Evolutionary conservation across 257 asterid species (phyloP).

Genomic region (Lycium ferocissimum): DNA sequence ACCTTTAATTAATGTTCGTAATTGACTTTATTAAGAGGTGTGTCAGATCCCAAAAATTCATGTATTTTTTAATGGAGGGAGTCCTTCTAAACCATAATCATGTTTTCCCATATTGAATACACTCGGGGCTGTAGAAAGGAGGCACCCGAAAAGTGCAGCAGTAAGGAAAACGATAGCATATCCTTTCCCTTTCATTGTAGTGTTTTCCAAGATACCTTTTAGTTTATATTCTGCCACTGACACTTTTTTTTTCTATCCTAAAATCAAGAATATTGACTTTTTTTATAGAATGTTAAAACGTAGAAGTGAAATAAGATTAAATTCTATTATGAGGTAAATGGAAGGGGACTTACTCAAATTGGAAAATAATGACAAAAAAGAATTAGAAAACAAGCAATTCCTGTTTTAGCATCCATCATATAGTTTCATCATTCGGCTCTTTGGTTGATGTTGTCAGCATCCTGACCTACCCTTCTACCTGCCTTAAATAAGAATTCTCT

Average conservation of each 20-base stretch:
- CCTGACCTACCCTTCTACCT: not conserved
- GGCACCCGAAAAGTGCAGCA: not conserved
- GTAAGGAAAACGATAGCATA: not conserved
- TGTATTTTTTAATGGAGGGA: too few relatives aligned
- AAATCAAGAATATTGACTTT: not conserved
- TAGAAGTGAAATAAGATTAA: not conserved
- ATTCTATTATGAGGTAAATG: not conserved
- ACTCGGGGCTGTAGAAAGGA: not conserved
- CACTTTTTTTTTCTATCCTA: not conserved
- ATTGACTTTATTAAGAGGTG: too few relatives aligned
- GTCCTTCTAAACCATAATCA: not conserved
- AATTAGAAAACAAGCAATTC: conserved; percentile 11
- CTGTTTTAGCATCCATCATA: not conserved
- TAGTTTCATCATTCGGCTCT: not conserved
- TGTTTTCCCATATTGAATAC: not conserved
- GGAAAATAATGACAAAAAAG: not conserved
- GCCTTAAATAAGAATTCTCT: not conserved
- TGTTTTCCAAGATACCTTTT: not conserved
- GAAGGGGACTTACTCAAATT: not conserved
- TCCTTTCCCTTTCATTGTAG: not conserved
- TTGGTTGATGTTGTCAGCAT: not conserved
- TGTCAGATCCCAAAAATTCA: too few relatives aligned
- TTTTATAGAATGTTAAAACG: not conserved
- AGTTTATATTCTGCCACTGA: not conserved
- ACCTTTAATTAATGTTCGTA: too few relatives aligned